These are phyloP conservation scores for Colletotrichum costaricense DNA, from an alignment of 2,329 filamentous ascomycete genomes.

Conservation along the genomic window DNA sequence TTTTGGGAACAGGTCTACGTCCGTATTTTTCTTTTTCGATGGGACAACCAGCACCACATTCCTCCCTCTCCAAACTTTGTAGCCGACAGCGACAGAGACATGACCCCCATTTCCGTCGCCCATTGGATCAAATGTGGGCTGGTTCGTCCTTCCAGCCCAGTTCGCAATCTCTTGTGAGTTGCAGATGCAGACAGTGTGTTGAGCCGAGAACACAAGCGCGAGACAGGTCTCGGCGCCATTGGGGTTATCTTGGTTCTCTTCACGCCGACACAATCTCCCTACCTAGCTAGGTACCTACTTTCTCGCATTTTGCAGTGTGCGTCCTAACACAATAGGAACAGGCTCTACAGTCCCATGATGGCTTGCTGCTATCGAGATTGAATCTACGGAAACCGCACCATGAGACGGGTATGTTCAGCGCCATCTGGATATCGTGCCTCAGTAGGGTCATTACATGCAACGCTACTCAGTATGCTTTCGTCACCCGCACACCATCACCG, in stretches of 20 bases:
- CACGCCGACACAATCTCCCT: neutral
- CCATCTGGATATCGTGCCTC: neutral
- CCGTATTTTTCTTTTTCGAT: slow-evolving; percentile 14
- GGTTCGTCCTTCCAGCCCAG: neutral
- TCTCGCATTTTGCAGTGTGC: neutral
- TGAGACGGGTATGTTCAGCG: neutral
- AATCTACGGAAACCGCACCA: neutral
- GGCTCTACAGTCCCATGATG: neutral
- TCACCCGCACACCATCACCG: neutral
- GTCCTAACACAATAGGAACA: neutral
- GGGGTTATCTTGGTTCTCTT: neutral
- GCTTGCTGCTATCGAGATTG: neutral
- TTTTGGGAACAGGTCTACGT: slow-evolving; percentile 4
- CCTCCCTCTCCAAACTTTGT: neutral
- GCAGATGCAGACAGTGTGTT: neutral
- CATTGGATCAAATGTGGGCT: neutral
- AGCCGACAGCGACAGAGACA: neutral
- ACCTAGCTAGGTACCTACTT: neutral
- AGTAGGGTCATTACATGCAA: neutral
- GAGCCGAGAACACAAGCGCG: neutral
- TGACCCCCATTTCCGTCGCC: neutral
- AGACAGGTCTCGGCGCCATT: slow-evolving; percentile 27
- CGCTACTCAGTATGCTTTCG: neutral
- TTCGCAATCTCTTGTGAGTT: slow-evolving; percentile 10
- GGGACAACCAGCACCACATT: neutral